Evolutionary conservation across 2,329 filamentous ascomycete genomes (phyloP).

Genomic region (Paecilomyces niveus): DNA sequence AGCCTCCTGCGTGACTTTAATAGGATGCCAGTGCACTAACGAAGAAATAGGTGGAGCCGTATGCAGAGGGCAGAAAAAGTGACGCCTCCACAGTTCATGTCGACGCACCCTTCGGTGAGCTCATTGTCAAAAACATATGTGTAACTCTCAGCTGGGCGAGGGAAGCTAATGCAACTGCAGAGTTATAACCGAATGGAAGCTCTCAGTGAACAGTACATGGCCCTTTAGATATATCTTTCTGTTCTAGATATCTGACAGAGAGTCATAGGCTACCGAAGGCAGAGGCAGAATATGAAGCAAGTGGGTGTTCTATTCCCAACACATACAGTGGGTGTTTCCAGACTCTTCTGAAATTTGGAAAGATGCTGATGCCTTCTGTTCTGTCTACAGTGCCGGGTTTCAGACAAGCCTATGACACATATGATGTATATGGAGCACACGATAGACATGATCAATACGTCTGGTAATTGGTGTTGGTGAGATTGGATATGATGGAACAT

Average conservation of each 20-base stretch:
- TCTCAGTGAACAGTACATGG: constrained; percentile 44
- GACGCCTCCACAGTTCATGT: constrained; percentile 50
- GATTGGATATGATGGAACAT: neutral
- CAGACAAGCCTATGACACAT: constrained; percentile 9
- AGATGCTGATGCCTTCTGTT: constrained; percentile 6
- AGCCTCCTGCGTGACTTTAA: constrained; percentile 3
- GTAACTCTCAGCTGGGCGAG: neutral
- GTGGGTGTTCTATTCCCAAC: constrained; percentile 26
- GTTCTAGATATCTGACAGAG: constrained; percentile 8
- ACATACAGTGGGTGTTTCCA: constrained; percentile 18
- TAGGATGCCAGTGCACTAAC: neutral
- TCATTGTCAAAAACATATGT: neutral
- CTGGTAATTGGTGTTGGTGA: neutral
- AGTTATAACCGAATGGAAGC: constrained; percentile 49
- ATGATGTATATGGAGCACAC: neutral
- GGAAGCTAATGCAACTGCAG: constrained; percentile 10
- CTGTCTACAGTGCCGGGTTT: constrained; percentile 14
- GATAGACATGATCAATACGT: neutral
- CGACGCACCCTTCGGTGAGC: constrained; percentile 51
- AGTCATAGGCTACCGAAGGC: constrained; percentile 32
- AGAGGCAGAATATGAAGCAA: constrained; percentile 30
- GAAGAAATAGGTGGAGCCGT: constrained; percentile 36
- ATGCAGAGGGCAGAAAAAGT: constrained; percentile 43
- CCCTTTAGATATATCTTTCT: neutral
- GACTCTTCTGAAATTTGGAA: neutral